These are phyloP conservation scores for Macrolepiota fuliginosa DNA, from an alignment of 768 basidiomycete genomes.

Conservation along the genomic window DNA sequence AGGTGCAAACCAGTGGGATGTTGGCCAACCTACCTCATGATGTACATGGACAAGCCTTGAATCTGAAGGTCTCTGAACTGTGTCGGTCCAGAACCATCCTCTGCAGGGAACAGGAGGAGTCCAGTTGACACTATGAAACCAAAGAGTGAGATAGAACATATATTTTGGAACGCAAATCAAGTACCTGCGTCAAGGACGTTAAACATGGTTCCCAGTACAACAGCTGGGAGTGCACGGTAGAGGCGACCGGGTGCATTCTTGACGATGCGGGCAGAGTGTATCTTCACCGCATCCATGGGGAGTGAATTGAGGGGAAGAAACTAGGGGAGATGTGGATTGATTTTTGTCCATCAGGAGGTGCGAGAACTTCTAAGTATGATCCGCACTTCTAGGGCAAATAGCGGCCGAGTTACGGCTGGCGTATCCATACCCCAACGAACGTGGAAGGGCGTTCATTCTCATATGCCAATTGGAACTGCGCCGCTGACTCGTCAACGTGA, in stretches of 20 bases:
- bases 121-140: slow-evolving; percentile 20
- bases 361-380: background rate
- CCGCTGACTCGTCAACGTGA: background rate
- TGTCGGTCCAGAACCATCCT: slow-evolving; percentile 11
- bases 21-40: slow-evolving; percentile 18
- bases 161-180: background rate
- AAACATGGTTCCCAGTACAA: slow-evolving; percentile 19
- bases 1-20: background rate
- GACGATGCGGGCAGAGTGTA: background rate
- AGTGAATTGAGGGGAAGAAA: background rate
- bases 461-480: too few species aligned
- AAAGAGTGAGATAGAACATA: background rate
- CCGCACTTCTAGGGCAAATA: background rate
- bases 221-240: slow-evolving; percentile 20
- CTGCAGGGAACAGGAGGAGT: slow-evolving; percentile 19
- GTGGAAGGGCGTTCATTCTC: too few species aligned
- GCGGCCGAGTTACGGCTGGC: background rate
- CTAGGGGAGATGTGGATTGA: background rate
- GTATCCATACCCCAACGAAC: background rate
- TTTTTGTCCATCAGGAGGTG: background rate
- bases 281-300: slow-evolving; percentile 4
- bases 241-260: slow-evolving; percentile 16
- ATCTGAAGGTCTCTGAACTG: slow-evolving; percentile 19
- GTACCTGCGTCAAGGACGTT: slow-evolving; percentile 19
- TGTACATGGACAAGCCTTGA: slow-evolving; percentile 23